Evolutionary conservation across 176 grass and related monocot genomes (phyloP).

Genomic region (Eragrostis curvula): DNA sequence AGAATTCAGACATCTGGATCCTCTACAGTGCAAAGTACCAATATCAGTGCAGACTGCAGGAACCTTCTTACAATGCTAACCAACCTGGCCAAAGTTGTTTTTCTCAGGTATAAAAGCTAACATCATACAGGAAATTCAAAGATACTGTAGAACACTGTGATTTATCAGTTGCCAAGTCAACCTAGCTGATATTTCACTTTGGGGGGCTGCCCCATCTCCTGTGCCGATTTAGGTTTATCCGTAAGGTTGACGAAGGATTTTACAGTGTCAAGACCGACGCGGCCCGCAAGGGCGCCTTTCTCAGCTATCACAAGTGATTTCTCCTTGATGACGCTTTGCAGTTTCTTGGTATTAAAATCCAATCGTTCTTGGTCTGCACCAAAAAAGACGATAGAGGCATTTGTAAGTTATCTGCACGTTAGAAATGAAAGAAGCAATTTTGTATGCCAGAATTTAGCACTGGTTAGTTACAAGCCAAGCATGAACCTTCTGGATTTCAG

Average conservation of each 20-base stretch:
- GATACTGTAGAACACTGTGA: neutral
- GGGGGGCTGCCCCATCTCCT: neutral
- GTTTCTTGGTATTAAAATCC: conserved; percentile 80
- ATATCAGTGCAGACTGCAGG: neutral
- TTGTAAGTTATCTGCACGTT: neutral
- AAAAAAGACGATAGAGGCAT: conserved; percentile 26
- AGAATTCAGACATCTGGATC: neutral
- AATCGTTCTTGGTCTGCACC: conserved; percentile 67
- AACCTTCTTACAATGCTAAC: neutral
- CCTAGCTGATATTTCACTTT: conserved; percentile 18
- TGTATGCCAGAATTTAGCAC: neutral
- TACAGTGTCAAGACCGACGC: conserved; percentile 54
- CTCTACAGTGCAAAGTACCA: neutral
- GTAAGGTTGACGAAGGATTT: conserved; percentile 67
- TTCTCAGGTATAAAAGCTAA: neutral
- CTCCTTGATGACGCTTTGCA: conserved; percentile 84
- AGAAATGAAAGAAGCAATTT: neutral
- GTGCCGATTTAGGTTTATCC: conserved; percentile 54
- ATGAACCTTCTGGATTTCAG: neutral
- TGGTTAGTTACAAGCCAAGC: neutral
- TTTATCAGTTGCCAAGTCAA: neutral
- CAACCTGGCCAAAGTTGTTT: neutral
- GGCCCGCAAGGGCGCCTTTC: conserved; percentile 78
- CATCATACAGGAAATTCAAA: neutral
- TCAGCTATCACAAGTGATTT: conserved; percentile 78